Evolutionary conservation across 179 eudicot species (phyloP).

Genomic region (Carnegiea gigantea): DNA sequence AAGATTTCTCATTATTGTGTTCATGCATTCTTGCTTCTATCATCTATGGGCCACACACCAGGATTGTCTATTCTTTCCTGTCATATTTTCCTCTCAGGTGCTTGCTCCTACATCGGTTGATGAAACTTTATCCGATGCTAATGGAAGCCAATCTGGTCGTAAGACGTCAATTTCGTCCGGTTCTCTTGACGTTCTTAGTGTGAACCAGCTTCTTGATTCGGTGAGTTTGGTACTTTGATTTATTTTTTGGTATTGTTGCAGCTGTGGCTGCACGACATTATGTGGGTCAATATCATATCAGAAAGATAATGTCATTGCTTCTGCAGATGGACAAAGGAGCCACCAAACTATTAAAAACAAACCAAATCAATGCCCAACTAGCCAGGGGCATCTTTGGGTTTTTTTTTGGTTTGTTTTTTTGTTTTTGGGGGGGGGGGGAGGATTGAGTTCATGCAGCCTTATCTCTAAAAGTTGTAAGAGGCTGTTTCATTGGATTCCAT

Average conservation of each 20-base stretch:
- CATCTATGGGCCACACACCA: background rate
- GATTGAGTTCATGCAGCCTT: too few species aligned
- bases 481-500: background rate
- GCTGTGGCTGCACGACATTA: background rate
- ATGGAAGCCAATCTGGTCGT: constrained; percentile 72
- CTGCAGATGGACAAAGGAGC: background rate
- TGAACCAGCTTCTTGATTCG: constrained; percentile 89
- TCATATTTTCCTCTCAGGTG: constrained; percentile 35
- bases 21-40: background rate
- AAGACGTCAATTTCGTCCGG: constrained; percentile 59
- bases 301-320: background rate
- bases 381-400: too few species aligned
- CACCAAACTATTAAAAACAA: constrained; percentile 1
- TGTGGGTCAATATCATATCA: background rate
- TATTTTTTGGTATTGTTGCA: background rate
- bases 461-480: background rate
- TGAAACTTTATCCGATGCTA: constrained; percentile 54
- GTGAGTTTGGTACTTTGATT: constrained; percentile 42
- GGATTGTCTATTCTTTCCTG: background rate
- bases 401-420: too few species aligned
- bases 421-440: too few species aligned
- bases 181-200: constrained; percentile 72
- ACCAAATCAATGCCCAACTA: background rate
- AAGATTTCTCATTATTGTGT: background rate
- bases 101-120: constrained; percentile 46